Conservation (phyloP, 2,329 filamentous ascomycete genomes). For the Scolecobasidium constrictum region DNA sequence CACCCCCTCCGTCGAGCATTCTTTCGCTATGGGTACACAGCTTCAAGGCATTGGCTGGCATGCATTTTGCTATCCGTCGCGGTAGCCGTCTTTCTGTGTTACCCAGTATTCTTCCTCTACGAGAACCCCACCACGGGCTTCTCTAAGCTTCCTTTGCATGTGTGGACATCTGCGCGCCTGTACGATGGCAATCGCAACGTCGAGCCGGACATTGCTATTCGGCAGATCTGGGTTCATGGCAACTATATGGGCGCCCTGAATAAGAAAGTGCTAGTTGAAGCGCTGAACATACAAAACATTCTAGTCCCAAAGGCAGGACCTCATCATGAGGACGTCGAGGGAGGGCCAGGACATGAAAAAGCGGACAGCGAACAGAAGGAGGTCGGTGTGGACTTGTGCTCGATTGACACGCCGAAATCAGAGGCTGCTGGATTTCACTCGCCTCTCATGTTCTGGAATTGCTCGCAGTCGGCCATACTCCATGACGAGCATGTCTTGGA, state of each 20-base stretch:
- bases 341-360: not conserved
- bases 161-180: conserved; percentile 66
- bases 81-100: conserved; percentile 58
- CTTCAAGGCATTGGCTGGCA: conserved; percentile 61
- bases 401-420: not conserved
- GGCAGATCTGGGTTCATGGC: conserved; percentile 71
- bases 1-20: conserved; percentile 57
- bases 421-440: conserved; percentile 65
- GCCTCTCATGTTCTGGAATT: conserved; percentile 72
- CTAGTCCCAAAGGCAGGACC: conserved; percentile 36
- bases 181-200: conserved; percentile 41
- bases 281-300: conserved; percentile 58
- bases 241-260: conserved; percentile 69
- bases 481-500: conserved; percentile 51
- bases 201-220: conserved; percentile 65
- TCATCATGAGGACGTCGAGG: not conserved
- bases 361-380: not conserved
- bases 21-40: conserved; percentile 57
- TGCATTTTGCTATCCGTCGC: conserved; percentile 66
- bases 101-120: conserved; percentile 66
- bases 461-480: conserved; percentile 47
- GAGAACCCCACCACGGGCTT: conserved; percentile 61
- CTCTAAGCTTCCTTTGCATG: conserved; percentile 64
- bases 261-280: conserved; percentile 51
- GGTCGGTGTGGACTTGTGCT: not conserved